Percentiles rank a stretch among this genome's conserved stretches.
phyloP scores from a whole-genome alignment of 2,329 filamentous ascomycete genomes.

The Pseudogymnoascus verrucosus region DNA sequence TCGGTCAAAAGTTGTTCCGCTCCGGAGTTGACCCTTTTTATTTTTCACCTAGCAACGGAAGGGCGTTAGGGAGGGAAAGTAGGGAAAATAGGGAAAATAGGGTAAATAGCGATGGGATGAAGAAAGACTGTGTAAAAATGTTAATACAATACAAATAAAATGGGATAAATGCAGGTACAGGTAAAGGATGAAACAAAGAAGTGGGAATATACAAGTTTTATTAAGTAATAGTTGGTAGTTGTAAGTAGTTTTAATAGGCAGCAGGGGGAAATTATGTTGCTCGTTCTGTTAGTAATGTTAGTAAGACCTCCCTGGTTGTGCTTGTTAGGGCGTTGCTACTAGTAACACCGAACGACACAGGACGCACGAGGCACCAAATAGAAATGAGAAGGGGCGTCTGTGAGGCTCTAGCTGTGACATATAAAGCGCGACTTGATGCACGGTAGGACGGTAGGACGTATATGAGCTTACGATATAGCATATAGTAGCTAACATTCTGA shows the following conservation, averaged over 20 bases:
- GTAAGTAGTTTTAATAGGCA: background rate
- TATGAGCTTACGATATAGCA: background rate
- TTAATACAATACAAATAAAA: background rate
- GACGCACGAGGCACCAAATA: background rate
- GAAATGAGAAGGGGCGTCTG: background rate
- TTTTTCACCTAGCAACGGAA: background rate
- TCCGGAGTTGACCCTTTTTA: background rate
- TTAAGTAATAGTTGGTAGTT: background rate
- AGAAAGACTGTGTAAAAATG: background rate
- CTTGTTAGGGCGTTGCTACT: background rate
- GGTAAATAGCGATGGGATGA: background rate
- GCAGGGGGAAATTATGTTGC: background rate
- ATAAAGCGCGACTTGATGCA: background rate
- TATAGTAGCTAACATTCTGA: background rate
- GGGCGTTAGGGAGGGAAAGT: background rate
- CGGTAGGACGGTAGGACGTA: background rate
- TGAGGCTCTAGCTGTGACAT: background rate
- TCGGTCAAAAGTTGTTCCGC: background rate
- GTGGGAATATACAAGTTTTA: background rate
- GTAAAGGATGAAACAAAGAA: background rate
- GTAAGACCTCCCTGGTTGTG: background rate
- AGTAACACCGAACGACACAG: background rate
- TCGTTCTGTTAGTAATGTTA: background rate
- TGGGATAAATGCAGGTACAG: background rate
- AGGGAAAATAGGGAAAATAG: background rate